Evolutionary conservation across 2,329 filamentous ascomycete genomes (phyloP), one percentile per base, ranked within the genome.

Genomic region (Sclerotinia sclerotiorum): DNA sequence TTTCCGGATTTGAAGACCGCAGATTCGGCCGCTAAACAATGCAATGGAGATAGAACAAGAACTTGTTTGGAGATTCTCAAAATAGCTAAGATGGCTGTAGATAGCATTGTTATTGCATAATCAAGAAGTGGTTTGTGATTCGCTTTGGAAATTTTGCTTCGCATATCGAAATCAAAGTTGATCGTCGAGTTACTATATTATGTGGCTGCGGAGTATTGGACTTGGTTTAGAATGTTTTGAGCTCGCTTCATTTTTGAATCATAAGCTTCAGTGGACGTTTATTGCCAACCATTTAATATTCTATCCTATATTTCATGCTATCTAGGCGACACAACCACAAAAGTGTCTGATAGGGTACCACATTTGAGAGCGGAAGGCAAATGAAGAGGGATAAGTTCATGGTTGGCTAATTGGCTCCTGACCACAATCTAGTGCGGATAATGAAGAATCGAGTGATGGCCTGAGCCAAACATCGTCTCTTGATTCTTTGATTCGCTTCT

Each of bases 41-140:
- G 65, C 49, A 21, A 58, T 29, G 54, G 67, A 15, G 78, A 81
- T 49, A 77, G 77, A 61, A 69, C 70, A 19, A 80, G 81, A 57
- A 79, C 80, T 32, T 89, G 86, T 69, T 75, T 83, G 70, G 79
- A 79, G 68, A 81, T 88, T 46, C 81, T 89, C 24, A 81, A 84
- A 42, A 81, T 86, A 44, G 86, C 87, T 6, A 82, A 83, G 69
- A 73, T 79, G 56, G 84, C 85, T 2, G 80, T 88, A 64, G 83
- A 87, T 42, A 81, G 80, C 39, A 76, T 89, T 32, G 79, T 85
- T 17, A 88, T 89, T 77, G 79, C 84, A 24, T 87, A 49, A 65
- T 17, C 48, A 64, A 29, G 17, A 35, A 19, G 5, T 13, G 49
- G 24, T 24, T 19, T 35, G 29, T 17, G 15, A 21, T 51, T 21